Conservation (phyloP, 2,329 filamentous ascomycete species). For the Neopestalotiopsis rosae region DNA sequence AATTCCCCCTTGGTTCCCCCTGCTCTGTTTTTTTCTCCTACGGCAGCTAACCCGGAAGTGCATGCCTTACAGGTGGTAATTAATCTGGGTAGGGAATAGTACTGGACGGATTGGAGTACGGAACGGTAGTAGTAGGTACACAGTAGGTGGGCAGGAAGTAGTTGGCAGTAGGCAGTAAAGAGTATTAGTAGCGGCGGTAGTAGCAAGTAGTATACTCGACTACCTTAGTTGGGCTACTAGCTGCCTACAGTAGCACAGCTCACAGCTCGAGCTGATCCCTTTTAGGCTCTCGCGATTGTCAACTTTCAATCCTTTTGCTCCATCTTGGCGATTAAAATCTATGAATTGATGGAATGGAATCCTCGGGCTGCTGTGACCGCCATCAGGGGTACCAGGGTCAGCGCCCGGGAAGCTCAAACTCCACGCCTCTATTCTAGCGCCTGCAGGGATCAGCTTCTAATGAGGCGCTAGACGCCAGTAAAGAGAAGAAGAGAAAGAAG, state of each 20-base stretch:
- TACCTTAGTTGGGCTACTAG: neutral
- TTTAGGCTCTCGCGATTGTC: neutral
- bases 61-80: neutral
- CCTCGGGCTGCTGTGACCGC: constrained; percentile 4
- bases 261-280: neutral
- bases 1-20: neutral
- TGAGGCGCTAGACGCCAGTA: neutral
- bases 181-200: too few relatives aligned
- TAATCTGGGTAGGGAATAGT: neutral
- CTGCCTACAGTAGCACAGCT: neutral
- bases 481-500: too few relatives aligned
- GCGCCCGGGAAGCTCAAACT: constrained; percentile 6
- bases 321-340: neutral
- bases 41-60: neutral
- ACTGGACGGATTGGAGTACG: neutral
- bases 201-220: neutral
- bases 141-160: too few relatives aligned
- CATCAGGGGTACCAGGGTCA: neutral
- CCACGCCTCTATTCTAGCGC: constrained; percentile 4
- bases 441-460: neutral
- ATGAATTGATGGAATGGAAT: neutral
- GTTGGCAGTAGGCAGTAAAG: too few relatives aligned
- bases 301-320: neutral
- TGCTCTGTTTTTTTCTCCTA: neutral
- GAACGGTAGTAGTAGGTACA: neutral